Evolutionary conservation across 108 stramenopile species (phyloP), one percentile per base, ranked within the genome.

Genomic region (Pinguiococcus pyrenoidosus): DNA sequence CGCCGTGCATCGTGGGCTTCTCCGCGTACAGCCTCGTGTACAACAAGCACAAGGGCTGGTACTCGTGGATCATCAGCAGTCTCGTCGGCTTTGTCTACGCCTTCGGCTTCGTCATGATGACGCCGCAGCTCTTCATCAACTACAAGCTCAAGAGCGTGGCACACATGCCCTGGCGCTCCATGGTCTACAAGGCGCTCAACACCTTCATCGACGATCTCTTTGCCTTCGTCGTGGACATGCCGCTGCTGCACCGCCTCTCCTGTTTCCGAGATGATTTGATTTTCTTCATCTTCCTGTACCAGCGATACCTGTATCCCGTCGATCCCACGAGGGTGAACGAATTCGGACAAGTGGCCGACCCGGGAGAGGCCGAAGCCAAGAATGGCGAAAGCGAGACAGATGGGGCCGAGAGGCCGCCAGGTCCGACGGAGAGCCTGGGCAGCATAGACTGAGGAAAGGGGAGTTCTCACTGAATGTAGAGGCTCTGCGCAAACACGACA

Each of bases 401-500:
- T n/a, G n/a, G n/a, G n/a, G n/a, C n/a, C n/a, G n/a, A n/a, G n/a
- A n/a, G n/a, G n/a, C n/a, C n/a, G n/a, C n/a, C n/a, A n/a, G n/a
- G n/a, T n/a, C n/a, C n/a, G n/a, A n/a, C n/a, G n/a, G n/a, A n/a
- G n/a, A n/a, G n/a, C n/a, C n/a, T n/a, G n/a, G n/a, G n/a, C n/a
- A n/a, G n/a, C n/a, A n/a, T n/a, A n/a, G n/a, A n/a, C n/a, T n/a
- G n/a, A n/a, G n/a, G n/a, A n/a, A n/a, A n/a, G n/a, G n/a, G n/a
- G n/a, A n/a, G n/a, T n/a, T n/a, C n/a, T n/a, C n/a, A n/a, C n/a
- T n/a, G n/a, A n/a, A n/a, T n/a, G n/a, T 98, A 98, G 1, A 98
- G 71, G 59, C 84, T 85, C 0, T 88, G 84, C 13, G 91, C 89
- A 66, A 98, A 98, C 3, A 93, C 85, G 57, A 98, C 89, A 42